Base-by-base conservation (phyloP, 768 basidiomycete species). In the Lyophyllum shimeji region DNA sequence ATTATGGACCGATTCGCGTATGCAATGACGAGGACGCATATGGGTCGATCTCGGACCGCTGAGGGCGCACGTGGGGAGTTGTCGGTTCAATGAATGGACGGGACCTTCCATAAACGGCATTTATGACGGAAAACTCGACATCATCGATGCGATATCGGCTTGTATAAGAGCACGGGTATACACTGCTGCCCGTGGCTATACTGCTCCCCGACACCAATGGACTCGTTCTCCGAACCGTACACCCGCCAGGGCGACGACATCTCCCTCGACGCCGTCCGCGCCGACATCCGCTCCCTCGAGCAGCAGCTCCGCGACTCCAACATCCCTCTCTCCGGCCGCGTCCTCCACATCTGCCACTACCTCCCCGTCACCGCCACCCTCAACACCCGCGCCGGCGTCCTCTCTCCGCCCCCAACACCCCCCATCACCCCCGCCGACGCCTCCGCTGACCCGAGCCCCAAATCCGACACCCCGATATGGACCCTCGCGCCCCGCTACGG, bases 261-360 rank as follows among this genome's bases (percentile, higher is more conserved):
- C 65, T 83, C 84, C 42, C 79, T 90, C 66, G 81, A 82, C 56
- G 82, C 88, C 66, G 86, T 97, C 65, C 84, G 89, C 46, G 79
- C 79, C 4, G 85, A 89, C 61, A 87, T 97, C 52, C 71, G 68
- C 33, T 72, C 77, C 8, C 86, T 95, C 67, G 90, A 96, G 72
- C 80, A 80, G 0, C 79, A 88, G 52, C 89, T 90, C 69, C 75
- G 73, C 52, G 80, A 81, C 1, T 83, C 87, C 55, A 89, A 86
- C 42, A 83, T 89, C 53, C 77, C 83, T 1, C 82, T 97, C 42
- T 89, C 88, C 4, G 95, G 95, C 1, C 84, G 95, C 42, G 90
- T 97, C 69, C 82, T 98, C 64, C 95, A 96, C 63, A 87, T 97
- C 60, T 89, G 86, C 74, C 93, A 95, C 71, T 91, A 94, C 67